Evolutionary conservation across 2,329 filamentous ascomycete species (phyloP).

Genomic region (Aureobasidium sp.): DNA sequence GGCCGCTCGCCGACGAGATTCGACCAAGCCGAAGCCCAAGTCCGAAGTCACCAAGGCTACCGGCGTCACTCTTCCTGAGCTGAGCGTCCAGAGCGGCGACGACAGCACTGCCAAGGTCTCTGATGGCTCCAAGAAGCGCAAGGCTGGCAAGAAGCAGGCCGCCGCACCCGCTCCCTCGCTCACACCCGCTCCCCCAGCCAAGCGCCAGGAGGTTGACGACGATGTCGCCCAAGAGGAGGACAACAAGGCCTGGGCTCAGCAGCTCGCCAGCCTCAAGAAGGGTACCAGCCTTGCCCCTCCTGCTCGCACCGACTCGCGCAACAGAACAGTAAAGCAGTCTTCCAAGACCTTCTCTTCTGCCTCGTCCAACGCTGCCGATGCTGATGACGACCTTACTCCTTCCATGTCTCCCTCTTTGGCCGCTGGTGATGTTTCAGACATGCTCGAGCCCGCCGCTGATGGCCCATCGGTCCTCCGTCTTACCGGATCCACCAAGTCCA

Average conservation of each 20-base stretch:
- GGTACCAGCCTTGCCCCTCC: conserved; percentile 52
- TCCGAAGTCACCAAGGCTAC: conserved; percentile 18
- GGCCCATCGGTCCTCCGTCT: conserved; percentile 73
- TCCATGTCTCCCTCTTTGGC: conserved; percentile 57
- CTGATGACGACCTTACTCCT: conserved; percentile 73
- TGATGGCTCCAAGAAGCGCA: conserved; percentile 29
- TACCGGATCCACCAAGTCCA: conserved; percentile 56
- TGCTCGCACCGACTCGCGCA: conserved; percentile 31
- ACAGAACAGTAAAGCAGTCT: conserved; percentile 63
- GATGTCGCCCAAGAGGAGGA: conserved; percentile 52
- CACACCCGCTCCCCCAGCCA: conserved; percentile 24
- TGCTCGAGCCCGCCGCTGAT: conserved; percentile 68
- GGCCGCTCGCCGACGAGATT: conserved; percentile 16
- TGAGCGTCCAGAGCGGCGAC: conserved; percentile 4
- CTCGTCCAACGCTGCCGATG: conserved; percentile 66
- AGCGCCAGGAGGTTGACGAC: conserved; percentile 27
- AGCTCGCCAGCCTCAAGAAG: conserved; percentile 63
- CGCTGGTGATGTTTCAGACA: conserved; percentile 72
- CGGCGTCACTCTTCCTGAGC: conserved; percentile 16
- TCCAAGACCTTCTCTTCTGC: conserved; percentile 41
- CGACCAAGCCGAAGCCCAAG: conserved; percentile 20
- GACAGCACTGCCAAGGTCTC: conserved; percentile 15
- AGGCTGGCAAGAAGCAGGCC: conserved; percentile 24
- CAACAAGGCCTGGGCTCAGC: conserved; percentile 69
- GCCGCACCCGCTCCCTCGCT: conserved; percentile 9